Evolutionary conservation across 192 early-diverging fungal genomes (phyloP), one percentile per base, ranked within the genome.

Genomic region (Entrophospora sp.): DNA sequence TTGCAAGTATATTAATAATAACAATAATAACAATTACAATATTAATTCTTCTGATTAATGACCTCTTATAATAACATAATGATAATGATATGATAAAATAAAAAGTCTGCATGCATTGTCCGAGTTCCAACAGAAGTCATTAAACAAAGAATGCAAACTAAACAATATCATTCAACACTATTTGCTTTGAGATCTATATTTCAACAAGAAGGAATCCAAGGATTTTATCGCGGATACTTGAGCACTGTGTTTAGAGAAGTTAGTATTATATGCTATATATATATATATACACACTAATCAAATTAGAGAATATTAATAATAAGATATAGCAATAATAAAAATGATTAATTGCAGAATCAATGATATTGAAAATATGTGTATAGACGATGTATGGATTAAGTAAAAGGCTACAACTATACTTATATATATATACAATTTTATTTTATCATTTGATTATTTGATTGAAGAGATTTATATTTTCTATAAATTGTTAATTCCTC

Each of bases 101-200:
- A 44, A 24, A 61, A 90, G 89, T 75, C 85, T 7, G 96, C 96
- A 5, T 96, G 96, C 69, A 72, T 91, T 49, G 85, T 96, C 28
- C 81, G 96, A 18, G 94, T 96, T 18, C 96, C 96, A 2, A 96
- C 96, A 14, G 96, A 98, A 67, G 89, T 96, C 14, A 83, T 95
- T 55, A 98, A 98, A 71, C 92, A 95, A 71, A 79, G 96, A 46
- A 88, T 98, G 90, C 96, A 98, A 73, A 85, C 92, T 34, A 79
- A 89, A 70, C 89, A 89, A 58, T 90, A 85, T 68, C 36, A 42
- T 1, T 77, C 83, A 57, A 81, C 86, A n/a, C 69, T 71, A 5
- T 69, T 62, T 1, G 92, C 94, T 10, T 67, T 92, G 9, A 73
- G 72, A 30, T 71, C 81, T 44, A 92, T 92, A 7, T 69, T 87